phyloP scores from a whole-genome alignment of 345 rosid species.

The Eucalyptus curtisii region DNA sequence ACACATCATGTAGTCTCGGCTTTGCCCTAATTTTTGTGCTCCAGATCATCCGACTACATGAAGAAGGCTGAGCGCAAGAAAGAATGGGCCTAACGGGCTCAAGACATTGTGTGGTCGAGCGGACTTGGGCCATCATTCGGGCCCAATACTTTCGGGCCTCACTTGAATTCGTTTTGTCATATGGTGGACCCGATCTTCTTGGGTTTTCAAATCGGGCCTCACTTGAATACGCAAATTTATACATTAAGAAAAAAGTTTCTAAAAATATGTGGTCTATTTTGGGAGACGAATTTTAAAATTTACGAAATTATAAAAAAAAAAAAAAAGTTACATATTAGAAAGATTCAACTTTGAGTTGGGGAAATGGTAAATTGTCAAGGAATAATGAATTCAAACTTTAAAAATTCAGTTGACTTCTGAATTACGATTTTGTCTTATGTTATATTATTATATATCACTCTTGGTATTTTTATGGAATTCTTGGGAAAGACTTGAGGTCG shows the following conservation, averaged over 20 bases:
- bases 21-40: not conserved
- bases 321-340: not conserved
- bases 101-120: not conserved
- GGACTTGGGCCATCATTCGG: not conserved
- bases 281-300: not conserved
- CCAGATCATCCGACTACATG: not conserved
- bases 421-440: rapidly evolving
- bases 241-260: not conserved
- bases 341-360: not conserved
- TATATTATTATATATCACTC: not conserved
- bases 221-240: not conserved
- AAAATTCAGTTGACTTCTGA: not conserved
- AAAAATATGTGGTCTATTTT: not conserved
- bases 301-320: not conserved
- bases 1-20: not conserved
- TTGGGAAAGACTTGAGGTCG: not conserved
- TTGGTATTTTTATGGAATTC: not conserved
- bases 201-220: not conserved
- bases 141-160: not conserved
- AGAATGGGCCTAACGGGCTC: not conserved
- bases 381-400: not conserved
- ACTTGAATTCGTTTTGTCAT: not conserved
- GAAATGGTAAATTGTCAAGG: not conserved
- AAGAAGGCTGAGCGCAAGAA: not conserved
- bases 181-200: not conserved